Base-by-base conservation (phyloP, 2,329 filamentous ascomycete species). In the Fusarium gaditjirri region DNA sequence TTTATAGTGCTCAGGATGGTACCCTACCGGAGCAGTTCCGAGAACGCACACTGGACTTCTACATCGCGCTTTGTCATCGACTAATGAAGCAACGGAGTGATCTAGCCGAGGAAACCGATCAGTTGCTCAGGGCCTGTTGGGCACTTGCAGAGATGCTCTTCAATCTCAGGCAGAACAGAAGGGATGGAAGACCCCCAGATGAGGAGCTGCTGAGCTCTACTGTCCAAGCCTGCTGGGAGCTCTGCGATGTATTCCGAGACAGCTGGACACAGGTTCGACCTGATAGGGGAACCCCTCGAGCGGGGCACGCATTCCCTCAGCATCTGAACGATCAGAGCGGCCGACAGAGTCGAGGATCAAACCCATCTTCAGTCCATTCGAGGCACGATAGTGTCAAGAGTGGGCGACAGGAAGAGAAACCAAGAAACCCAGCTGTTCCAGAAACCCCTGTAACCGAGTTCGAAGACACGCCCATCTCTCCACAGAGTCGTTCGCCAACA, bases 381-480 rank as follows among this genome's bases (percentile, higher is more conserved):
- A 89, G 87, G 75, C 84, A 84, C 17, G 86, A 88, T 42, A 89
- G 86, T 73, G 80, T 86, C 44, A 87, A 87, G 75, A 85, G 84
- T 54, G 71, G 62, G 19, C 79, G 79, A 8, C 76, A 78, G 42
- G 84, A 89, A 65, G 84, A 90, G 75, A 84, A 83, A 79, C 79
- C 85, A 74, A 83, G 84, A 60, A 87, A 85, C 59, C 80, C 82
- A 23, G 82, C 83, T 4, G 87, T 91, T 8, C 95, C 95, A 2
- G 95, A 98, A 82, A 98, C 95, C 0, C 95, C 95, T 0, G 95
- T 95, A 2, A 98, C 95, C 8, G 94, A 98, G 74, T 98, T 98
- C 76, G 95, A 98, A 80, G 95, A 98, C 78, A 94, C 92, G 0
- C 91, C 93, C 8, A 89, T 94, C 46, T 97, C 94, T 0, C 92